phyloP scores from a whole-genome alignment of 208 protist genomes.

The Wallacemonas collosoma region DNA sequence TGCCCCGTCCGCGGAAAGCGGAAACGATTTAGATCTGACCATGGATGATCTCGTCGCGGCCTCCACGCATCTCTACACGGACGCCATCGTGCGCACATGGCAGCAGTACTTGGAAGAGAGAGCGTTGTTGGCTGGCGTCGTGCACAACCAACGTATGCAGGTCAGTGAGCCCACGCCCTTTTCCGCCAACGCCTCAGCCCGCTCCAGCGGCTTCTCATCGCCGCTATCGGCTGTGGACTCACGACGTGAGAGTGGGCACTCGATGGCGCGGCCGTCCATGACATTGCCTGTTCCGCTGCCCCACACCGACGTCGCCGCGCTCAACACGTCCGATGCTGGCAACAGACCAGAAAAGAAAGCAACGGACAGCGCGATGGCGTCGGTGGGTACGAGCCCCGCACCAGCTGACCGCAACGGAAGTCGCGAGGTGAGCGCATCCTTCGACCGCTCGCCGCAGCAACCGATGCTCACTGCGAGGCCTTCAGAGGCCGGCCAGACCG shows the following conservation, averaged over 20 bases:
- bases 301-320: neutral
- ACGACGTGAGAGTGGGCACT: neutral
- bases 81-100: constrained; percentile 5
- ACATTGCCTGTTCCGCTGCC: neutral
- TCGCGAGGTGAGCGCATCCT: neutral
- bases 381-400: no score
- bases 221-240: neutral
- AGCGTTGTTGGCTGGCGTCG: constrained; percentile 1
- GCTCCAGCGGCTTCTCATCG: neutral
- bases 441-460: constrained; percentile 13
- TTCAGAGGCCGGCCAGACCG: constrained; percentile 1
- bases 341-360: no score
- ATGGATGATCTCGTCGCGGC: constrained; percentile 12
- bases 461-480: constrained; percentile 10
- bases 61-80: constrained; percentile 2
- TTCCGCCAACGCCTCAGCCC: neutral
- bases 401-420: no score
- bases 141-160: neutral
- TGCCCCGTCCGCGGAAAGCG: neutral
- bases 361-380: no score
- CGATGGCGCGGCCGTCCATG: neutral
- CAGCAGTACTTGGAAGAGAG: constrained; percentile 6
- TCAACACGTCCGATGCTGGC: neutral
- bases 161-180: neutral
- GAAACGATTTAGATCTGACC: neutral